Base-by-base conservation (phyloP, 2,329 filamentous ascomycete genomes). In the Epichloe hybrida region DNA sequence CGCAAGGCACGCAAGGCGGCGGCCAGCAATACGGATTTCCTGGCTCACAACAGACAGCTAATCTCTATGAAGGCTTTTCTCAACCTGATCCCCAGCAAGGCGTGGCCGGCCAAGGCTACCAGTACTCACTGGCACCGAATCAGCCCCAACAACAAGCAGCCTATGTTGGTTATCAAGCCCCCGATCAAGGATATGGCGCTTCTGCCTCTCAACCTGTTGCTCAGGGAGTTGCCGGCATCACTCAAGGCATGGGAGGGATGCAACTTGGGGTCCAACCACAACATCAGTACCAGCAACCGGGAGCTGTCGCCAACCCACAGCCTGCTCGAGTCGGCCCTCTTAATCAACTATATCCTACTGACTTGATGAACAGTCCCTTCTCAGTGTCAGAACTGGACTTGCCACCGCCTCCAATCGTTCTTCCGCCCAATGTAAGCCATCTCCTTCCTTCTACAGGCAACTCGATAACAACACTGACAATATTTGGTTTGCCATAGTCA, bases 381-480 rank as follows among this genome's bases (percentile, higher is more conserved):
- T 91, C 95, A 65, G 89, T 95, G 59, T 82, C 85, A 47, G 93
- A 97, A 72, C 72, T 98, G 56, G 91, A 97, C 61, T 78, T 90
- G 54, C 88, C 90, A 44, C 93, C 93, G 36, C 93, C 93, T 52
- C 84, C 88, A 15, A 94, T 95, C 61, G 81, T 95, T 59, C 74
- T 98, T 40, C 93, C 93, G 46, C 82, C 88, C 48, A 95, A 95
- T 71, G 91, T 96, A 74, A 73, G 87, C 78, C 51, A 41, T 43
- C 13, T 39, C 43, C 36, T 23, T 39, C 43, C 36, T 23, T 23
- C 4, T 15, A 35, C 12, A 15, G 9, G 8, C 9, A 6, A 27
- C 20, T 38, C 13, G 3, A 31, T 17, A 3, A 4, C 35, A 13
- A 40, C 27, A 5, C 73, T 17, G 60, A 79, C 63, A 44, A 56